These are phyloP conservation scores for Phytophthora nicotianae DNA, from an alignment of 352 stramenopile species.

Conservation along the genomic window DNA sequence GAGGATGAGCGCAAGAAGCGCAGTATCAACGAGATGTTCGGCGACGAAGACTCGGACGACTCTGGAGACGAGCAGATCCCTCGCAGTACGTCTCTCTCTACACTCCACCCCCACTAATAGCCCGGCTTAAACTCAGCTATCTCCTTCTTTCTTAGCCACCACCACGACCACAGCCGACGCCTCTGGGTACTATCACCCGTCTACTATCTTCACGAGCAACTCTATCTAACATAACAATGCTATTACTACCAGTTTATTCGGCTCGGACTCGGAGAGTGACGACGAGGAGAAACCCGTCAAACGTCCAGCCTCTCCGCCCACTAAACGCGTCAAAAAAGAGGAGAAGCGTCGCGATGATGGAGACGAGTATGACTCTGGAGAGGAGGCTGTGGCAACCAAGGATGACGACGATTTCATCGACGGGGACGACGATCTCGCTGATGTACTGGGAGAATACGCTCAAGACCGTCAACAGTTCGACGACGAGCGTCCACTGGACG, in stretches of 20 bases:
- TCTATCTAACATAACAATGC: conserved; percentile 2
- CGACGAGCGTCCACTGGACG: conserved; percentile 76
- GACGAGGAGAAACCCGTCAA: conserved; percentile 63
- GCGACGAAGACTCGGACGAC: conserved; percentile 81
- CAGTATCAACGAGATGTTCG: conserved; percentile 90
- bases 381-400: conserved; percentile 72
- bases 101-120: neutral
- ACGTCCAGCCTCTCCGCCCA: conserved; percentile 43
- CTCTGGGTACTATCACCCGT: conserved; percentile 51
- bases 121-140: neutral
- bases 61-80: conserved; percentile 66
- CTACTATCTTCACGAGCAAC: neutral
- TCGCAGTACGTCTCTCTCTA: conserved; percentile 35
- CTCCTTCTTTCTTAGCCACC: neutral
- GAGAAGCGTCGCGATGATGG: conserved; percentile 32
- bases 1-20: conserved; percentile 85
- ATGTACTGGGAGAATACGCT: conserved; percentile 83
- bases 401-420: conserved; percentile 91
- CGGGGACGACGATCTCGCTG: conserved; percentile 82
- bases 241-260: conserved; percentile 63
- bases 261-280: conserved; percentile 88
- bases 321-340: conserved; percentile 60
- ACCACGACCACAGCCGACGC: conserved; percentile 69
- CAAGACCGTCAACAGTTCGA: conserved; percentile 80
- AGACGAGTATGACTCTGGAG: conserved; percentile 88